These are phyloP conservation scores for Hypoxylon sp. DNA, from an alignment of 2,329 filamentous ascomycete genomes.

Conservation along the genomic window DNA sequence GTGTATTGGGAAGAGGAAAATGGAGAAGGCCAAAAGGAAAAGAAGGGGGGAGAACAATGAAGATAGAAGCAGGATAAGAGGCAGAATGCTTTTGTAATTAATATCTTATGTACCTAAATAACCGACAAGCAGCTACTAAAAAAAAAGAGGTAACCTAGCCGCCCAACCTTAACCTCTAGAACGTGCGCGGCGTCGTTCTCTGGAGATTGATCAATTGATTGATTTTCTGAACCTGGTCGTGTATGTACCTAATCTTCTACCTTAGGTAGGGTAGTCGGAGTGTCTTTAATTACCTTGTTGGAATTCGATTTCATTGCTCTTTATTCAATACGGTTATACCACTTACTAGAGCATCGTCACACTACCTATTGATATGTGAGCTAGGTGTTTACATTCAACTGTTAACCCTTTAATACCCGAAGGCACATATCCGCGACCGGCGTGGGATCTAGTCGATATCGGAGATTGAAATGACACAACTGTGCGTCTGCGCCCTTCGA, in stretches of 20 bases:
- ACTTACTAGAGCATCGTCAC: neutral
- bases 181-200: neutral
- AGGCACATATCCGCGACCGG: slow-evolving; percentile 19
- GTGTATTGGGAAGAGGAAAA: neutral
- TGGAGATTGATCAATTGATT: neutral
- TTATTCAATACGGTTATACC: neutral
- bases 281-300: too few relatives aligned
- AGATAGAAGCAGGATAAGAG: neutral
- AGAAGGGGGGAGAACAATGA: neutral
- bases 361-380: neutral
- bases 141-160: too few relatives aligned
- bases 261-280: too few relatives aligned
- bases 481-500: slow-evolving; percentile 19
- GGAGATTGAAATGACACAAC: slow-evolving; percentile 7
- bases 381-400: neutral
- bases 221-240: too few relatives aligned
- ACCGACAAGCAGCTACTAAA: neutral
- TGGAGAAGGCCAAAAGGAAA: neutral
- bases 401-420: neutral
- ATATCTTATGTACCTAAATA: too few relatives aligned
- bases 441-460: slow-evolving; percentile 19
- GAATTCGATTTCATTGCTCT: neutral
- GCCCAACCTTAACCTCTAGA: neutral
- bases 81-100: neutral
- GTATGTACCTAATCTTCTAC: too few relatives aligned